phyloP scores from a whole-genome alignment of 441 rosid genomes.

The Jatropha podagrica region DNA sequence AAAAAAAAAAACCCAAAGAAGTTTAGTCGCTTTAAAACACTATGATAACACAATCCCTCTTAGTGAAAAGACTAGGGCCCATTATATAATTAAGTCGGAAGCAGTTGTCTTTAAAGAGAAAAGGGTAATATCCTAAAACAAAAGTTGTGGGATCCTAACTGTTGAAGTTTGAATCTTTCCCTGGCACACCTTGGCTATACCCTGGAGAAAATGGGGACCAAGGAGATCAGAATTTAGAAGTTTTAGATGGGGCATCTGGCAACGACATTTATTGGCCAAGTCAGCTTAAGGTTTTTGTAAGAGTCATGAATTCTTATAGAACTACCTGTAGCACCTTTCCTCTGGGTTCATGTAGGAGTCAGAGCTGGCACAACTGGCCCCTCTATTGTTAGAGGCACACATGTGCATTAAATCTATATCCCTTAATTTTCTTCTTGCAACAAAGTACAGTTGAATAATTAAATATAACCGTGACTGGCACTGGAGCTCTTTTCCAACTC shows the following conservation, averaged over 20 bases:
- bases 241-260: background rate
- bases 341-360: background rate
- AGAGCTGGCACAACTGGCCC: background rate
- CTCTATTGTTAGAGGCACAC: background rate
- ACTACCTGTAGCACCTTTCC: background rate
- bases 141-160: background rate
- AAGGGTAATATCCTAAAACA: background rate
- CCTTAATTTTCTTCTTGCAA: background rate
- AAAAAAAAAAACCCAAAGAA: too few relatives aligned
- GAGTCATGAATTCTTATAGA: background rate
- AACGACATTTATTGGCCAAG: background rate
- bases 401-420: background rate
- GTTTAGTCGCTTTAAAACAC: background rate
- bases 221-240: background rate
- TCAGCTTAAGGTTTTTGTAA: background rate
- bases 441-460: background rate
- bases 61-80: background rate
- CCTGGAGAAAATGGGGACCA: background rate
- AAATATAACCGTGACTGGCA: background rate
- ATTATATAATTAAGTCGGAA: background rate
- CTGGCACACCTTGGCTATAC: background rate
- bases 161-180: background rate
- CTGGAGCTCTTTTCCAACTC: background rate
- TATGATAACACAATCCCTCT: background rate
- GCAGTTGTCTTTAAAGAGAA: constrained; percentile 2